Evolutionary conservation across 441 rosid species (phyloP).

Genomic region (Gossypium lobatum): DNA sequence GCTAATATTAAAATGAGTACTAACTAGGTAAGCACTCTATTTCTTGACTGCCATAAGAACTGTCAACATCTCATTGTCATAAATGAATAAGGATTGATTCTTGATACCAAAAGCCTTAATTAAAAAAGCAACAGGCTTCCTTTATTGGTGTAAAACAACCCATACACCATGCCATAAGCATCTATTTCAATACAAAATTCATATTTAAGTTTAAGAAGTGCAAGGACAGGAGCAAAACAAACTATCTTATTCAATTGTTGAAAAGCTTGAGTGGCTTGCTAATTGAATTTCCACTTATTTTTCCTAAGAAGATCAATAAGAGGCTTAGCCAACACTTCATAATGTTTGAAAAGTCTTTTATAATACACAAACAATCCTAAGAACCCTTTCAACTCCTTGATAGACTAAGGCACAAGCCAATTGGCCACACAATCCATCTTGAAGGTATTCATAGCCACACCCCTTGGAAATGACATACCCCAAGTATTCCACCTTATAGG

Average conservation of each 20-base stretch:
- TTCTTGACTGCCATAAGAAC: neutral
- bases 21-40: neutral
- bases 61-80: neutral
- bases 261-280: neutral
- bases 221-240: neutral
- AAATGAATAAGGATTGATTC: neutral
- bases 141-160: neutral
- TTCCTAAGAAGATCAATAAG: neutral
- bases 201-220: too few species aligned
- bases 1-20: neutral
- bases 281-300: neutral
- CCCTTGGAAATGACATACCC: neutral
- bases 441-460: neutral
- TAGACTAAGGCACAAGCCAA: neutral
- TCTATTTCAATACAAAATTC: neutral
- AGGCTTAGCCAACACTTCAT: neutral
- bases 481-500: neutral
- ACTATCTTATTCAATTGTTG: neutral
- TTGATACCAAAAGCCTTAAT: neutral
- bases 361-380: neutral
- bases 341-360: neutral
- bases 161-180: neutral
- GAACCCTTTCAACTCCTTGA: neutral
- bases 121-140: neutral
- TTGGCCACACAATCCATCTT: neutral